Evolutionary conservation across 2,329 filamentous ascomycete genomes (phyloP), one percentile per base, ranked within the genome.

Genomic region (Neocucurbitaria cava): DNA sequence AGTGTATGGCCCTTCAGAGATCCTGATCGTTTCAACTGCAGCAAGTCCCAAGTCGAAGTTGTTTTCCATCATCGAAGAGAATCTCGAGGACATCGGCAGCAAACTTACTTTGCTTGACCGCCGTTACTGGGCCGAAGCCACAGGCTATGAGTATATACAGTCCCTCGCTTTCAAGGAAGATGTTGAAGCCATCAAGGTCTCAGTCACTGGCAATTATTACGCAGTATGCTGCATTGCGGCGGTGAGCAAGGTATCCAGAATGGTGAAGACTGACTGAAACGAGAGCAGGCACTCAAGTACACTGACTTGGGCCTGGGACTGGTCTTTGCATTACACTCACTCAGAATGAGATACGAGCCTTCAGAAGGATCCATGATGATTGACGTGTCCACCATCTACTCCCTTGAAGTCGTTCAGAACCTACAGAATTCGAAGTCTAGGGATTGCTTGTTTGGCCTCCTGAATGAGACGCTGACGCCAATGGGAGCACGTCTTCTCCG

Each of bases 351-450:
- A 59, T 97, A 96, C 64, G 89, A 94, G 66, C 89, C 92, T 1
- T 92, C 92, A 0, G 91, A 96, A 70, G 90, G 94, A 21, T 91
- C 92, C 0, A 96, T 98, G 93, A 91, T 96, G 85, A 96, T 98
- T 64, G 94, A 97, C 67, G 83, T 95, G 2, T 89, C 91, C 0
- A 96, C 93, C 0, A 91, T 97, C 24, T 84, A 88, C 33, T 92
- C 92, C 0, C 81, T 99, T 3, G 95, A 99, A 72, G 82, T 99
- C 5, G 89, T 98, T 23, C 92, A 96, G 66, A 99, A 97, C 62
- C 71, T 93, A 0, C 87, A 90, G 11, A 87, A 89, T 62, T 69
- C 87, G 0, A 92, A 89, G 62, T 96, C 92, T 0, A 91, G 87
- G 59, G 86, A 94, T 35, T 94, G 89, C 60, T 79, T 99, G 0